phyloP scores from a whole-genome alignment of 2,329 filamentous ascomycete genomes.

The Cadophora luteo-olivacea region DNA sequence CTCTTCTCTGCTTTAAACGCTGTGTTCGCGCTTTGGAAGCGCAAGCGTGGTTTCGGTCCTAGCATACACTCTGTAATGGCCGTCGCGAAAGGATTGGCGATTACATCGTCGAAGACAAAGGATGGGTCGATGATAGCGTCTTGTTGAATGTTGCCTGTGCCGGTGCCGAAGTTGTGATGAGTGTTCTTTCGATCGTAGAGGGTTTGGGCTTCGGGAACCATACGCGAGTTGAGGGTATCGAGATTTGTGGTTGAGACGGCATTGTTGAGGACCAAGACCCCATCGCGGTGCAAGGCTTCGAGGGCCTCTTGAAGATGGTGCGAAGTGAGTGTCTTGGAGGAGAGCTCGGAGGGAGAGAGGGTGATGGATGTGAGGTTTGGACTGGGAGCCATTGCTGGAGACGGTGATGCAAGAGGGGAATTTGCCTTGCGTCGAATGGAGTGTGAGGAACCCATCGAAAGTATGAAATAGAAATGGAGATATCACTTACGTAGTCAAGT shows the following conservation, averaged over 20 bases:
- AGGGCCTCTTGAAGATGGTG: slow-evolving; percentile 81
- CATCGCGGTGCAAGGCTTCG: slow-evolving; percentile 82
- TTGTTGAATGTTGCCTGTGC: slow-evolving; percentile 38
- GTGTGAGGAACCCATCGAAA: not conserved
- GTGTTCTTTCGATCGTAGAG: slow-evolving; percentile 25
- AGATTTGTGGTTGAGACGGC: slow-evolving; percentile 56
- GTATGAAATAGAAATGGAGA: not conserved
- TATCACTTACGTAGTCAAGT: not conserved
- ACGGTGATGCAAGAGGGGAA: not conserved
- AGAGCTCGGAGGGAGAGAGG: slow-evolving; percentile 28
- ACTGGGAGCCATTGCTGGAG: not conserved
- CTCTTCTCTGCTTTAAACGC: slow-evolving; percentile 47
- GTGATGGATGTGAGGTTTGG: slow-evolving; percentile 24
- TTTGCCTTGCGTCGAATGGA: not conserved
- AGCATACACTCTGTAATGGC: slow-evolving; percentile 47
- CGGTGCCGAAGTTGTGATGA: slow-evolving; percentile 38
- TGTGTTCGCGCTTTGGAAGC: slow-evolving; percentile 50
- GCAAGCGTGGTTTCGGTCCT: slow-evolving; percentile 46
- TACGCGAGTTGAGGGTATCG: slow-evolving; percentile 61
- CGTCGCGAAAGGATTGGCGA: slow-evolving; percentile 48
- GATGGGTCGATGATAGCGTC: slow-evolving; percentile 36
- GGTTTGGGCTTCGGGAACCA: slow-evolving; percentile 48
- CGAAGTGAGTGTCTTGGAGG: slow-evolving; percentile 27
- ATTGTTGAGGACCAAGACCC: slow-evolving; percentile 69
- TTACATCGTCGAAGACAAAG: slow-evolving; percentile 40